phyloP scores from a whole-genome alignment of 768 basidiomycete species.

The Amanita rubescens region DNA sequence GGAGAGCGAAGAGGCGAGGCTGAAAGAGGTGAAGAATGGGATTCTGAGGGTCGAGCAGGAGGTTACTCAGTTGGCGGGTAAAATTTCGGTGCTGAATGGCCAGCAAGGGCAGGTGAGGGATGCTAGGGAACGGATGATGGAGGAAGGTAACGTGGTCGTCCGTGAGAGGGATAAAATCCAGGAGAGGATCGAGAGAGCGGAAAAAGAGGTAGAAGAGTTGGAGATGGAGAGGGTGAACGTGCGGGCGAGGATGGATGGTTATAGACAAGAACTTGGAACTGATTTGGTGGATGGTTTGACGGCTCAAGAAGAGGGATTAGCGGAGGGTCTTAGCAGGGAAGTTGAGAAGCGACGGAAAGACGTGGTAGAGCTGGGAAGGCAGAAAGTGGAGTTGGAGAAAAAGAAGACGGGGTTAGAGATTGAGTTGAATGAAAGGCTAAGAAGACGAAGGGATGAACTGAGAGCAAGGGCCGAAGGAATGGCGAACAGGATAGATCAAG shows the following conservation, averaged over 20 bases:
- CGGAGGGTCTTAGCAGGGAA: constrained; percentile 65
- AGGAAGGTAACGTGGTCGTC: constrained; percentile 50
- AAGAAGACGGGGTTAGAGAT: constrained; percentile 82
- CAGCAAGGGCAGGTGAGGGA: constrained; percentile 68
- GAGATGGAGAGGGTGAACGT: constrained; percentile 63
- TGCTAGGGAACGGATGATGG: constrained; percentile 56
- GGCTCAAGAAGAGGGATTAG: constrained; percentile 57
- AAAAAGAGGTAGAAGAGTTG: constrained; percentile 62
- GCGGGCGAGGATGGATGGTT: constrained; percentile 54
- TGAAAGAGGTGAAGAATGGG: constrained; percentile 66
- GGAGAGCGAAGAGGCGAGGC: constrained; percentile 54
- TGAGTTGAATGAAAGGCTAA: constrained; percentile 85
- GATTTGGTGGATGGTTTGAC: constrained; percentile 73
- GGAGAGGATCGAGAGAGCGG: constrained; percentile 53
- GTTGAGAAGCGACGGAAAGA: constrained; percentile 68
- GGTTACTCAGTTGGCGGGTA: constrained; percentile 68
- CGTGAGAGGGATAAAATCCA: constrained; percentile 66
- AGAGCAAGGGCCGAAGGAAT: constrained; percentile 66
- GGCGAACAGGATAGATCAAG: constrained; percentile 32
- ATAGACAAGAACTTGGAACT: constrained; percentile 60
- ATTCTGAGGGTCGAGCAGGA: constrained; percentile 77
- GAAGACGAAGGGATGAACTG: constrained; percentile 74
- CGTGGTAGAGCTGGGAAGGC: constrained; percentile 59
- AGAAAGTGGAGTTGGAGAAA: constrained; percentile 67
- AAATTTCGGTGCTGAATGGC: constrained; percentile 60